These are phyloP conservation scores for Escovopsis sp. DNA, from an alignment of 2,329 filamentous ascomycete genomes.

Conservation along the genomic window DNA sequence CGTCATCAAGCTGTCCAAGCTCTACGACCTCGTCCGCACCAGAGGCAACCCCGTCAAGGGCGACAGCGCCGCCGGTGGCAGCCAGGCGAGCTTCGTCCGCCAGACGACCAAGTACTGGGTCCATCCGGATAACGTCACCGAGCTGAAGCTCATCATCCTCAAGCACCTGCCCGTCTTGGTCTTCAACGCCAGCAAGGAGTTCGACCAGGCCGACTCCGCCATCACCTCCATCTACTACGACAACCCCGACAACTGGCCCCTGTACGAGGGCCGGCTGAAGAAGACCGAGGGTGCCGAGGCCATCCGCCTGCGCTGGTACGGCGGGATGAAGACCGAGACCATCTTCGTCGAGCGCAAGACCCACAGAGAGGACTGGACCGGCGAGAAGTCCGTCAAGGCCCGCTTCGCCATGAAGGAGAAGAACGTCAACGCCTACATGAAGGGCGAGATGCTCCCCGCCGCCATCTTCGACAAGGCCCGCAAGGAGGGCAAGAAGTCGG, in stretches of 20 bases:
- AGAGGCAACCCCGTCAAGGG: slow-evolving; percentile 85
- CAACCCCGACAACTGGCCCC: slow-evolving; percentile 82
- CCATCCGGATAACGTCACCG: slow-evolving; percentile 94
- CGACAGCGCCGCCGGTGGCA: slow-evolving; percentile 79
- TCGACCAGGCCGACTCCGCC: slow-evolving; percentile 75
- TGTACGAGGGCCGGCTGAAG: slow-evolving; percentile 88
- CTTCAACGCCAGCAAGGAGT: slow-evolving; percentile 95
- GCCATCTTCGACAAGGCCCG: slow-evolving; percentile 94
- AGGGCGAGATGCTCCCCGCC: slow-evolving; percentile 68
- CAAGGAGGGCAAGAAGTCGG: slow-evolving; percentile 85
- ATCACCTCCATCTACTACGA: slow-evolving; percentile 99
- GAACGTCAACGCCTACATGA: slow-evolving; percentile 83
- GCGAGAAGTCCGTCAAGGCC: slow-evolving; percentile 97
- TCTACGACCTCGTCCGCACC: slow-evolving; percentile 90
- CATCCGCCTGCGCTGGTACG: slow-evolving; percentile 93
- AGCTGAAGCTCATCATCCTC: slow-evolving; percentile 91
- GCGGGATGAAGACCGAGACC: slow-evolving; percentile 85
- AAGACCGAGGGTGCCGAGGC: slow-evolving; percentile 97
- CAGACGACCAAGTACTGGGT: slow-evolving; percentile 99
- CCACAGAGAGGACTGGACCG: slow-evolving; percentile 97
- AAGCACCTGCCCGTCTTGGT: slow-evolving; percentile 96
- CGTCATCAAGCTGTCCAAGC: slow-evolving; percentile 82
- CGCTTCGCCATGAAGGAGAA: slow-evolving; percentile 94
- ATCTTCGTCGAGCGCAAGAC: slow-evolving; percentile 98
- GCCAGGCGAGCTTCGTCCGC: slow-evolving; percentile 88